Percentiles rank a stretch among this genome's conserved stretches.
These are phyloP conservation scores for Sugiyamaella lignohabitans DNA, from an alignment of 805 yeast genomes.

Conservation along the genomic window DNA sequence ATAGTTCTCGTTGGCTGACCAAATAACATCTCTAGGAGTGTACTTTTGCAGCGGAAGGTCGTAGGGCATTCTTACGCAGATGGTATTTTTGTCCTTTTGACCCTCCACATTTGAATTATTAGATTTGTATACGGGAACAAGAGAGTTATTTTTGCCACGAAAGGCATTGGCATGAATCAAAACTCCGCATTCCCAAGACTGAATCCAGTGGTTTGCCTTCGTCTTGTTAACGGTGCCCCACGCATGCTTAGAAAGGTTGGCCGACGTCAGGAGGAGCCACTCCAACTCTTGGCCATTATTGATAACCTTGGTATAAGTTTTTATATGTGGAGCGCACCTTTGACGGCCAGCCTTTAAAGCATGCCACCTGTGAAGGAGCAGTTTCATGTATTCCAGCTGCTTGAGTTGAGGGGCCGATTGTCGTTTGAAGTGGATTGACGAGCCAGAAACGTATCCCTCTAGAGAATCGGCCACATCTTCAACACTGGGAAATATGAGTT, in stretches of 20 bases:
- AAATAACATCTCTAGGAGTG: constrained; percentile 10
- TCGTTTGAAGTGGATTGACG: constrained; percentile 43
- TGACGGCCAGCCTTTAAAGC: constrained; percentile 28
- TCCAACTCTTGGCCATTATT: constrained; percentile 34
- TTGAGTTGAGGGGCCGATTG: constrained; percentile 22
- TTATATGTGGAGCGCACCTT: constrained; percentile 55
- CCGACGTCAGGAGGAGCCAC: constrained; percentile 71
- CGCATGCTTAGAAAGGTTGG: constrained; percentile 69
- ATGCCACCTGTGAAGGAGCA: constrained; percentile 44
- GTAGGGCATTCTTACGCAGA: constrained; percentile 17
- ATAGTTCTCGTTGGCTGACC: constrained; percentile 16
- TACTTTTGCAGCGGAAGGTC: constrained; percentile 18
- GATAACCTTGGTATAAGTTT: constrained; percentile 43
- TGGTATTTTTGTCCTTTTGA: not conserved
- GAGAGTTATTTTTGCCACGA: constrained; percentile 18
- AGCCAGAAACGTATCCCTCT: constrained; percentile 45
- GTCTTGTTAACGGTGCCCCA: constrained; percentile 54
- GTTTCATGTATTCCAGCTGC: constrained; percentile 38
- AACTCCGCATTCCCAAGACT: constrained; percentile 52
- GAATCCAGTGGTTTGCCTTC: constrained; percentile 26
- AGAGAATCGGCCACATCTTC: constrained; percentile 36
- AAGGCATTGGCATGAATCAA: constrained; percentile 35
- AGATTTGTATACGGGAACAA: constrained; percentile 42
- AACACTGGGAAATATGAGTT: constrained; percentile 42
- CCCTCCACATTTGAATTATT: constrained; percentile 25